phyloP scores from a whole-genome alignment of 2,329 filamentous ascomycete genomes.

The Exutisphaerella laricina region DNA sequence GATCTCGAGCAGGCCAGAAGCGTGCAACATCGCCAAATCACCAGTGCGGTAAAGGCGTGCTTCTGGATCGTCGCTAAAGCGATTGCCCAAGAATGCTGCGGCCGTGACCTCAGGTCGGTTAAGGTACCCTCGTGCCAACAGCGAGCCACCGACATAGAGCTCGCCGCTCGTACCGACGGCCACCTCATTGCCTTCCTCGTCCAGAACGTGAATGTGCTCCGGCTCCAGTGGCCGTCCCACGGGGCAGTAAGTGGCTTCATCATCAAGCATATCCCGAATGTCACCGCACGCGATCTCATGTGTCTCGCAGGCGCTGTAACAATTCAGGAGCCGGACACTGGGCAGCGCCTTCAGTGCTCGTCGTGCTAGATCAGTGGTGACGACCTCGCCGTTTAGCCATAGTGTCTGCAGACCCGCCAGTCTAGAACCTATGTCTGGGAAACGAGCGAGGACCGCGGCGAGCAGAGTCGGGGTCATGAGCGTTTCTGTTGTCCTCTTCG shows the following conservation, averaged over 20 bases:
- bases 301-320: constrained; percentile 77
- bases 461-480: constrained; percentile 78
- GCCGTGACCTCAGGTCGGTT: constrained; percentile 74
- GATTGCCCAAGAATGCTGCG: constrained; percentile 63
- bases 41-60: constrained; percentile 71
- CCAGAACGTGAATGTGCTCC: constrained; percentile 65
- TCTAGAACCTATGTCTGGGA: constrained; percentile 58
- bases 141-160: constrained; percentile 66
- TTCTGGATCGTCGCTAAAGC: constrained; percentile 54
- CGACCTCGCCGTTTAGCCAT: constrained; percentile 79
- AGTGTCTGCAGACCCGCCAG: constrained; percentile 63
- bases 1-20: constrained; percentile 66
- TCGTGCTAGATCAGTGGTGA: constrained; percentile 68
- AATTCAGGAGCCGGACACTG: constrained; percentile 65
- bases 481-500: constrained; percentile 67
- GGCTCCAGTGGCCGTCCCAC: constrained; percentile 66
- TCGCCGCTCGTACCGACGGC: constrained; percentile 61
- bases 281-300: constrained; percentile 75
- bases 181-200: constrained; percentile 62
- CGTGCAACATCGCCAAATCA: constrained; percentile 61
- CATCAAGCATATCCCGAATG: constrained; percentile 58
- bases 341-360: constrained; percentile 64
- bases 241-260: constrained; percentile 63
- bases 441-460: constrained; percentile 65
- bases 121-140: constrained; percentile 71